These are phyloP conservation scores for Kalanchoe fedtschenkoi DNA, from an alignment of 164 flowering plant genomes.

Conservation along the genomic window DNA sequence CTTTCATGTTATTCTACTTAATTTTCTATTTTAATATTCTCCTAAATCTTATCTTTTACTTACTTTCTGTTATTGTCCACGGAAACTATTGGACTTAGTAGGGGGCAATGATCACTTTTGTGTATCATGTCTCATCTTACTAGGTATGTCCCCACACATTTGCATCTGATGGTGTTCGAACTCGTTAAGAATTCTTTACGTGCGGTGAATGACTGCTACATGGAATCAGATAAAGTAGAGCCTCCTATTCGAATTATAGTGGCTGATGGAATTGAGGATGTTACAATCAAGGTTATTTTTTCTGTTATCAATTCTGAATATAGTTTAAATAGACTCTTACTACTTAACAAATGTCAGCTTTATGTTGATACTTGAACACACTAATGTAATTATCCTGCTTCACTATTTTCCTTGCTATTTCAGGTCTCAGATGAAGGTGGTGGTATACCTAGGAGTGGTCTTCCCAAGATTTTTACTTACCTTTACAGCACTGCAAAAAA, in stretches of 20 bases:
- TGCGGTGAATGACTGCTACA: conserved; percentile 83
- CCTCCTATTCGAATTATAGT: conserved; percentile 83
- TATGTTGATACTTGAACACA: neutral
- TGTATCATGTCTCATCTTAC: neutral
- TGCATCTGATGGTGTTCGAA: conserved; percentile 97
- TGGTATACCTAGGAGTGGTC: conserved; percentile 97
- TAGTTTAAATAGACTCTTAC: neutral
- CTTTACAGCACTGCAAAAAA: conserved; percentile 91
- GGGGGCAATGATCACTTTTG: neutral
- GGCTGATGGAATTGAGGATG: conserved; percentile 97
- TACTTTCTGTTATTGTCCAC: neutral
- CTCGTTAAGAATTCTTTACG: conserved; percentile 95
- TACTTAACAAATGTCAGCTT: neutral
- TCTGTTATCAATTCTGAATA: neutral
- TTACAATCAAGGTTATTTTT: conserved; percentile 69
- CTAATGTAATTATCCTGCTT: neutral
- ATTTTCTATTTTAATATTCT: neutral
- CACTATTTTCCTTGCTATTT: neutral
- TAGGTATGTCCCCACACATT: conserved; percentile 92
- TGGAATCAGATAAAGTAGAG: conserved; percentile 78
- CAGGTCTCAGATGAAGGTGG: conserved; percentile 99
- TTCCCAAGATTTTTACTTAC: conserved; percentile 84
- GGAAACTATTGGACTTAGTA: neutral
- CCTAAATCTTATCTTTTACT: neutral
- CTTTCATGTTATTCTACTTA: neutral